Conservation (phyloP, 75 land plant species). For the Chamaecyparis obtusa region DNA sequence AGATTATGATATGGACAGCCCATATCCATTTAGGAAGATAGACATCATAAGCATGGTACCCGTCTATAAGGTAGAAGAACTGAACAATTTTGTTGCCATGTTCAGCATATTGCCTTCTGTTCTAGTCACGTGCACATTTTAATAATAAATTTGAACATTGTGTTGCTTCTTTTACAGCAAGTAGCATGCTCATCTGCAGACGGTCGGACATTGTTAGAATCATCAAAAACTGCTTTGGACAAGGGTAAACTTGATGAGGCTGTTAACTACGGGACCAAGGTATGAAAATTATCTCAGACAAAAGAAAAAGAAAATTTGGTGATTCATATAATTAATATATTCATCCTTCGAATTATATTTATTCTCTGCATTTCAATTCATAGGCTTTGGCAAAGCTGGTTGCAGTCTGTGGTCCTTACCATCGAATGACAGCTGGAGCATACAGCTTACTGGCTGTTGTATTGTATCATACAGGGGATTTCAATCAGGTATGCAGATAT, state of each 20-base stretch:
- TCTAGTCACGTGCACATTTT: neutral
- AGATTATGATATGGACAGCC: constrained; percentile 80
- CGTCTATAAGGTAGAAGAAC: constrained; percentile 67
- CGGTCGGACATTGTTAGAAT: constrained; percentile 93
- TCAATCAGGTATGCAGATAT: constrained; percentile 78
- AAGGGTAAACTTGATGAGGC: constrained; percentile 99
- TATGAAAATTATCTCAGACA: constrained; percentile 10
- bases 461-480: constrained; percentile 97
- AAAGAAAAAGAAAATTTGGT: neutral
- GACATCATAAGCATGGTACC: constrained; percentile 97
- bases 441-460: constrained; percentile 97
- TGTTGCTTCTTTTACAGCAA: constrained; percentile 54
- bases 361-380: constrained; percentile 10
- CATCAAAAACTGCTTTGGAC: constrained; percentile 93
- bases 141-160: neutral
- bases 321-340: neutral
- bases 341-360: neutral
- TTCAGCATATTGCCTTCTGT: neutral
- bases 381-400: constrained; percentile 92
- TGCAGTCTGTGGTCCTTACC: constrained; percentile 97
- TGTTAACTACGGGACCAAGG: constrained; percentile 95
- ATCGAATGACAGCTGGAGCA: constrained; percentile 98
- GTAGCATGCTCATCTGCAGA: constrained; percentile 99
- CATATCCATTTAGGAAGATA: constrained; percentile 69
- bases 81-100: neutral